These are phyloP conservation scores for Ensete glaucum DNA, from an alignment of 176 grass and related monocot species.

Conservation along the genomic window DNA sequence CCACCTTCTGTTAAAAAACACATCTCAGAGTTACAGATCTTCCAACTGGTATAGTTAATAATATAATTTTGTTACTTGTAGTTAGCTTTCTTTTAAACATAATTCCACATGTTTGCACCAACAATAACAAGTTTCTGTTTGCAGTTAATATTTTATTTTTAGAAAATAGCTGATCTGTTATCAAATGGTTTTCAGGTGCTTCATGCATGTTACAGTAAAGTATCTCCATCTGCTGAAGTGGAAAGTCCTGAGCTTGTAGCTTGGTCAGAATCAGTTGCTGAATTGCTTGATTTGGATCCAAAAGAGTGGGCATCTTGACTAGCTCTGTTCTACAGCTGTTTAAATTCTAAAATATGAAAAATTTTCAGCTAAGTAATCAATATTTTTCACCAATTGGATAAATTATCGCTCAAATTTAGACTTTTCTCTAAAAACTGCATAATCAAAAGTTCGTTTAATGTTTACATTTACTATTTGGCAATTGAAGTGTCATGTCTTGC, in stretches of 20 bases:
- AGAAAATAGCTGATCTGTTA: neutral
- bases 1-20: no score
- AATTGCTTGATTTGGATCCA: conserved; percentile 90
- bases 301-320: conserved; percentile 44
- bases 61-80: no score
- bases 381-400: neutral
- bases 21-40: no score
- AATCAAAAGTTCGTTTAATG: no score
- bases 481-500: no score
- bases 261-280: conserved; percentile 61
- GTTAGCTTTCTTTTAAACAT: neutral
- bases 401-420: no score
- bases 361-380: neutral
- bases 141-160: neutral
- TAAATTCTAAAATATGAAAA: neutral
- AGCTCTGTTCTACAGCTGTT: neutral
- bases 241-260: conserved; percentile 70
- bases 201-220: conserved; percentile 75
- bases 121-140: neutral
- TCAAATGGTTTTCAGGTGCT: conserved; percentile 33
- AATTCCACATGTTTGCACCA: neutral
- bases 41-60: no score
- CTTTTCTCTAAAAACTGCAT: no score
- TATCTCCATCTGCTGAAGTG: conserved; percentile 63
- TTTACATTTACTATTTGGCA: no score